Conservation (phyloP, 2,329 filamentous ascomycete species). For the Penicillium sp. region DNA sequence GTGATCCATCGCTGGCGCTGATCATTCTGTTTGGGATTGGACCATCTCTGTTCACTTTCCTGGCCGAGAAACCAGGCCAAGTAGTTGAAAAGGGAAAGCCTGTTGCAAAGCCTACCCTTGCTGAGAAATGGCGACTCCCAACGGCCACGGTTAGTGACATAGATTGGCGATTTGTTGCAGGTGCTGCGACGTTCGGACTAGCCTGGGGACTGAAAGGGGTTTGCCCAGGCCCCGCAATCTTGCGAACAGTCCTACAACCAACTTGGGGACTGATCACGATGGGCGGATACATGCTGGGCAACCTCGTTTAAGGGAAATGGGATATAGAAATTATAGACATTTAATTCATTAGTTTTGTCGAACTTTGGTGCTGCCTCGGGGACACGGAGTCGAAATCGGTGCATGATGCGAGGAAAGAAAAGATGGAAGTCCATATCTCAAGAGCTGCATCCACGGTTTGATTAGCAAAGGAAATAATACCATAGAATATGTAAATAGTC, state of each 20-base stretch:
- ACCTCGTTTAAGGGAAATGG: constrained; percentile 24
- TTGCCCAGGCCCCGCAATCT: constrained; percentile 52
- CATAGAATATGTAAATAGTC: not conserved
- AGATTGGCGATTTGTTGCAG: constrained; percentile 49
- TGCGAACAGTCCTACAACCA: constrained; percentile 48
- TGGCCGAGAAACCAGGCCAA: constrained; percentile 31
- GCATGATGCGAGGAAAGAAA: not conserved
- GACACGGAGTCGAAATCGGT: not conserved
- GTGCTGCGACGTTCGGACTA: constrained; percentile 49
- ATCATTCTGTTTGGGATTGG: constrained; percentile 51
- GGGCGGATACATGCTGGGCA: constrained; percentile 47
- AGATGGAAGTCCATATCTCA: not conserved
- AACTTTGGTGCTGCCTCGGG: not conserved
- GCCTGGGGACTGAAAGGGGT: constrained; percentile 53
- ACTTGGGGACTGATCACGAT: constrained; percentile 49
- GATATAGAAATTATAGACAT: not conserved
- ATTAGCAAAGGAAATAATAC: constrained; percentile 4
- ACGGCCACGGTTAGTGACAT: constrained; percentile 47
- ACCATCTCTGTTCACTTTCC: constrained; percentile 43
- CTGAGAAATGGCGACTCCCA: constrained; percentile 43
- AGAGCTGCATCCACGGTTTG: not conserved
- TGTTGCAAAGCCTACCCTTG: constrained; percentile 39
- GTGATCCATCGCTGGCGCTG: constrained; percentile 52
- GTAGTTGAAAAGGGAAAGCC: constrained; percentile 22
- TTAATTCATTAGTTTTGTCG: not conserved